Evolutionary conservation across 768 basidiomycete genomes (phyloP), one percentile per base, ranked within the genome.

Genomic region (Agaricus bisporus): DNA sequence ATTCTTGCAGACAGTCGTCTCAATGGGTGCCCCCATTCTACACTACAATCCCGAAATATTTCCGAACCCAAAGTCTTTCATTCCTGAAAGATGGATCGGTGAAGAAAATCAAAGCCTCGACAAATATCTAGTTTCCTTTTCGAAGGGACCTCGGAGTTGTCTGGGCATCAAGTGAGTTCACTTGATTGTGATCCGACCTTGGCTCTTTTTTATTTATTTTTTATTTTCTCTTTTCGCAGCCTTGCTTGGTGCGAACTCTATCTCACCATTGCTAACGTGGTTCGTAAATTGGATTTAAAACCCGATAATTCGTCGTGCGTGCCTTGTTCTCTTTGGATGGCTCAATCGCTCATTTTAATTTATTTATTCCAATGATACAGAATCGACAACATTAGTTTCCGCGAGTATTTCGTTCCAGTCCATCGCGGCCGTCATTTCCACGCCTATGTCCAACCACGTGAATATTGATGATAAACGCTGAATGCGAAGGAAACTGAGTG

Each of bases 131-230:
- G 73, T 75, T 5, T 61, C 70, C 12, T 76, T 78, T 55, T 73
- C 72, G 26, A 74, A 72, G 58, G 76, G 75, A 0, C 72, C 74
- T 8, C 60, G 76, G 26, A 71, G 70, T 43, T 78, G 76, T 51
- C 54, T 78, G 8, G 75, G 74, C 11, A 70, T 75, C 20, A 76
- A 76, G 73, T 76, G 42, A 32, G 73, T 60, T 18, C n/a, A 11
- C 36, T 14, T 14, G 25, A 32, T 35, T 15, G 2, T 4, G 6
- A 25, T 28, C 39, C 54, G 17, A n/a, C 17, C 18, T 15, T 5
- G 17, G 15, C 5, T 11, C 32, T 32, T 32, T 32, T 11, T 39
- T 7, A 39, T 39, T 2, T 11, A 39, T 3, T 39, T 39, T 17
- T 14, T n/a, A n/a, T 14, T 39, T 7, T 39, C 2, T 29, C 22